phyloP scores from a whole-genome alignment of 805 yeast genomes.

The Saccharomycopsis oosterbeekiorum region DNA sequence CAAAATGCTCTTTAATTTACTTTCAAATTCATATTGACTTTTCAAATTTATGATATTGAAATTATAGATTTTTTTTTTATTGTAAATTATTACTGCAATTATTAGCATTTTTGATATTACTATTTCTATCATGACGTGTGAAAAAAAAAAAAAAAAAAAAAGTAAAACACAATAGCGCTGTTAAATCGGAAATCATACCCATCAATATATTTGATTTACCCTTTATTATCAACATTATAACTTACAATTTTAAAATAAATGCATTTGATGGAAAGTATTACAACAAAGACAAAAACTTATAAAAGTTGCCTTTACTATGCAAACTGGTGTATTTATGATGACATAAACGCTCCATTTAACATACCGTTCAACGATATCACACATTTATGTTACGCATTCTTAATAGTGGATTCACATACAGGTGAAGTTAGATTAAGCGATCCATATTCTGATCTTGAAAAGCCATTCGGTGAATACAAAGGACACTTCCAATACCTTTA shows the following conservation, averaged over 20 bases:
- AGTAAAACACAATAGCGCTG: too few species aligned
- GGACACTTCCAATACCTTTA: conserved; percentile 37
- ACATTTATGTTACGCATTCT: conserved; percentile 72
- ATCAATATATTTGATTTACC: too few species aligned
- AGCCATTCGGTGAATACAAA: conserved; percentile 15
- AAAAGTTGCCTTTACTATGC: conserved; percentile 36
- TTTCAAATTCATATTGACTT: too few species aligned
- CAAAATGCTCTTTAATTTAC: too few species aligned
- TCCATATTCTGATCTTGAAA: conserved; percentile 52
- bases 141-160: too few species aligned
- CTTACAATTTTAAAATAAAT: background rate
- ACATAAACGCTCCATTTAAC: conserved; percentile 49
- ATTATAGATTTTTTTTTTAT: too few species aligned
- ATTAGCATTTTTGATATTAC: too few species aligned
- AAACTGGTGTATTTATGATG: conserved; percentile 59
- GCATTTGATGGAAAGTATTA: background rate
- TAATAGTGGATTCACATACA: conserved; percentile 41
- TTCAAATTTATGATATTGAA: too few species aligned
- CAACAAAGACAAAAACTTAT: background rate
- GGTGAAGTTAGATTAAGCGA: conserved; percentile 53
- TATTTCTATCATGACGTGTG: too few species aligned
- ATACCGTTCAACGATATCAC: conserved; percentile 50
- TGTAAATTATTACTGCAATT: too few species aligned
- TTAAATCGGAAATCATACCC: too few species aligned
- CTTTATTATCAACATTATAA: too few species aligned